Evolutionary conservation across 2,329 filamentous ascomycete genomes (phyloP).

Genomic region (Fusarium sp.): DNA sequence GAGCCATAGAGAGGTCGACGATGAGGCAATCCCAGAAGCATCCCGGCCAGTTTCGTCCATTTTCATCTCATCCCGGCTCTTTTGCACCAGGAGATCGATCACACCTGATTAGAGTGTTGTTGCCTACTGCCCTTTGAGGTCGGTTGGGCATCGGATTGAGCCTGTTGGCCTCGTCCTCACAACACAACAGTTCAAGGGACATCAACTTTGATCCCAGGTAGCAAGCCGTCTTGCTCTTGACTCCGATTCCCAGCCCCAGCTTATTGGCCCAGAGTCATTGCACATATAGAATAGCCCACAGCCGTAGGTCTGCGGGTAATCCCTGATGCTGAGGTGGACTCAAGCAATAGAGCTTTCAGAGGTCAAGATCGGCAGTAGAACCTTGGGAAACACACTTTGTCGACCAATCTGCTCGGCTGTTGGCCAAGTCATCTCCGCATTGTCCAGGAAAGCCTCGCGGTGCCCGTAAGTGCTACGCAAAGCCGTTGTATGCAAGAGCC

Average conservation of each 20-base stretch:
- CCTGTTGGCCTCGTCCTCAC: background rate
- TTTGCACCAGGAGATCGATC: constrained; percentile 6
- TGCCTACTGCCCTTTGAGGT: background rate
- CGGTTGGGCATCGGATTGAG: background rate
- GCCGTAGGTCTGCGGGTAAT: constrained; percentile 28
- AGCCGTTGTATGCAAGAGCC: constrained; percentile 40
- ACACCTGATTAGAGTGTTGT: constrained; percentile 10
- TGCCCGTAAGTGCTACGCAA: constrained; percentile 35
- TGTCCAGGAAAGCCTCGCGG: constrained; percentile 29
- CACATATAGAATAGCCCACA: constrained; percentile 21
- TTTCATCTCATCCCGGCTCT: constrained; percentile 16
- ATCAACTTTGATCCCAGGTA: background rate
- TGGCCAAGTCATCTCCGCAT: constrained; percentile 32
- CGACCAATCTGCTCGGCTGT: constrained; percentile 27
- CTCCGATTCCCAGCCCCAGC: background rate
- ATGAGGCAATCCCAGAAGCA: constrained; percentile 24
- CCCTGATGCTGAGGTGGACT: constrained; percentile 34
- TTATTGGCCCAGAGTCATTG: constrained; percentile 22
- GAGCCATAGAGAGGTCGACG: constrained; percentile 32
- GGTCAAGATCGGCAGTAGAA: constrained; percentile 38
- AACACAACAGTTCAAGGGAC: background rate
- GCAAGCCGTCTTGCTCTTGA: background rate
- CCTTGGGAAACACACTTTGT: constrained; percentile 27
- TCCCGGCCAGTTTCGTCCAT: constrained; percentile 26
- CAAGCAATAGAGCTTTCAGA: constrained; percentile 34